These are phyloP conservation scores for Fomitopsis serialis DNA, from an alignment of 768 basidiomycete genomes.

Conservation along the genomic window DNA sequence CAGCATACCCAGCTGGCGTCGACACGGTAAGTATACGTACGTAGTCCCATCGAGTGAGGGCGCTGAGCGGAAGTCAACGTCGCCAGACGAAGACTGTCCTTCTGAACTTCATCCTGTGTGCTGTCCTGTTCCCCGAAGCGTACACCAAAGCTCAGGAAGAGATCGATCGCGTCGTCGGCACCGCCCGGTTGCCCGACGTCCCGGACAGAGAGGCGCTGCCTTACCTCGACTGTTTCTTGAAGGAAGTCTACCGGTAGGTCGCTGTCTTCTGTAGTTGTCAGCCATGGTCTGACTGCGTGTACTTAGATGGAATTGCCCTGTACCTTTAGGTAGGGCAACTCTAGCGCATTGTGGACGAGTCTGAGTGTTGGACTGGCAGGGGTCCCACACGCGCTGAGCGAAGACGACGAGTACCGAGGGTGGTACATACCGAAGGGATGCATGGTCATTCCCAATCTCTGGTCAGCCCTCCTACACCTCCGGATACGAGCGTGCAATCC, in stretches of 20 bases:
- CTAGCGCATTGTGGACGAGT: background rate
- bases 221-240: slow-evolving; percentile 31
- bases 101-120: slow-evolving; percentile 32
- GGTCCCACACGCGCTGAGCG: background rate
- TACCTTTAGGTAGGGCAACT: slow-evolving; percentile 10
- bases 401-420: slow-evolving; percentile 8
- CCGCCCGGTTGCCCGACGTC: slow-evolving; percentile 29
- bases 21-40: too few relatives aligned
- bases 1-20: too few relatives aligned
- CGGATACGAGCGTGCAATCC: too few relatives aligned
- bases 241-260: slow-evolving; percentile 26
- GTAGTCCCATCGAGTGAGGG: too few relatives aligned
- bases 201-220: slow-evolving; percentile 32
- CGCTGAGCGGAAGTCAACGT: too few relatives aligned
- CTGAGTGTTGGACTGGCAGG: background rate
- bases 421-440: slow-evolving; percentile 8
- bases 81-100: slow-evolving; percentile 17
- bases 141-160: slow-evolving; percentile 33
- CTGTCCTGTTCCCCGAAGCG: slow-evolving; percentile 30
- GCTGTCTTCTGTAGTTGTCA: background rate
- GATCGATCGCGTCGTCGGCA: slow-evolving; percentile 32
- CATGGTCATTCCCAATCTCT: slow-evolving; percentile 7
- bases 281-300: background rate
- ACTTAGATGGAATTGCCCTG: slow-evolving; percentile 12
- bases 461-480: too few relatives aligned